Conservation (phyloP, 2,329 filamentous ascomycete genomes). For the Neopestalotiopsis clavispora region DNA sequence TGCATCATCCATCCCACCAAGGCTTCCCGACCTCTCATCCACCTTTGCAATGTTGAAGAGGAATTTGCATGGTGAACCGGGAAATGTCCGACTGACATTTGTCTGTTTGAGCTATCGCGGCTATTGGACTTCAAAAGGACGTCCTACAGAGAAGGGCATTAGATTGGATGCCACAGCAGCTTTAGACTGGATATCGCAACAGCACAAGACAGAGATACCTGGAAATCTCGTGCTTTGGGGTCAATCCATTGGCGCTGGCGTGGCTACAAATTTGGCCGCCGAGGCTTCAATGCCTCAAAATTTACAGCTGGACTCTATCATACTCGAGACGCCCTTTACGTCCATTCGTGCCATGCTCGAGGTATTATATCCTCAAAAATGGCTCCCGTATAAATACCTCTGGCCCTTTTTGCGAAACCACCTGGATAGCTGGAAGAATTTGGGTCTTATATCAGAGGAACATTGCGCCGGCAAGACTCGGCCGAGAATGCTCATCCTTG, state of each 20-base stretch:
- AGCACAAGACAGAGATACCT: slow-evolving; percentile 34
- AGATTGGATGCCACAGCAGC: slow-evolving; percentile 70
- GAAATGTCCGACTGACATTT: slow-evolving; percentile 46
- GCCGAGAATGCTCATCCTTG: slow-evolving; percentile 54
- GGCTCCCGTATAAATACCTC: slow-evolving; percentile 78
- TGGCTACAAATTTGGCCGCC: slow-evolving; percentile 67
- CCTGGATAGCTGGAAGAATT: slow-evolving; percentile 58
- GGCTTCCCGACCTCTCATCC: slow-evolving; percentile 60
- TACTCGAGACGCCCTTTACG: slow-evolving; percentile 79
- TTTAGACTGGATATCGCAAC: slow-evolving; percentile 61
- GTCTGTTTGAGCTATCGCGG: slow-evolving; percentile 69
- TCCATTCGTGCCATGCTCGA: slow-evolving; percentile 73
- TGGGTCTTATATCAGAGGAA: slow-evolving; percentile 46
- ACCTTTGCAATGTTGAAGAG: slow-evolving; percentile 52
- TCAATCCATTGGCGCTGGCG: slow-evolving; percentile 76
- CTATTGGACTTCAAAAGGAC: slow-evolving; percentile 78
- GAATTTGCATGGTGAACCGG: slow-evolving; percentile 35
- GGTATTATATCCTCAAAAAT: slow-evolving; percentile 77
- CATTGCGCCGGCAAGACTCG: slow-evolving; percentile 27
- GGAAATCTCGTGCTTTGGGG: slow-evolving; percentile 69
- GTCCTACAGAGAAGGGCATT: slow-evolving; percentile 73
- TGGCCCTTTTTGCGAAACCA: slow-evolving; percentile 74
- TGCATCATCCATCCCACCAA: slow-evolving; percentile 61
- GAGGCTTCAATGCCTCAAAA: slow-evolving; percentile 41
- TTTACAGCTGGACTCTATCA: slow-evolving; percentile 52